Conservation (phyloP, 352 stramenopile species). For the Phytophthora crassamura region DNA sequence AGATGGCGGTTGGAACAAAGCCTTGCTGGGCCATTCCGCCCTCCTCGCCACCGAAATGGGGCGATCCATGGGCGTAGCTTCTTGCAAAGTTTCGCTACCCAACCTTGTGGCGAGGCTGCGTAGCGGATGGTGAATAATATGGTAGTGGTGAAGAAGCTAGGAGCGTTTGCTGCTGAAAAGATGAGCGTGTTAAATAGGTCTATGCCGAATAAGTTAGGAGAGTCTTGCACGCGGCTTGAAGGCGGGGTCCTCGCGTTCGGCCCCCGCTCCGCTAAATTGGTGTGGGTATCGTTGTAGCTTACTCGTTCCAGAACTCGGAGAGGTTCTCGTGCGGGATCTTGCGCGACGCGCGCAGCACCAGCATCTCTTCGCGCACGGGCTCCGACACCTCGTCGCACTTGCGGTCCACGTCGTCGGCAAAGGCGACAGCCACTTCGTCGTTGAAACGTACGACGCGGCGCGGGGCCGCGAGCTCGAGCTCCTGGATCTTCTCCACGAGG, state of each 20-base stretch:
- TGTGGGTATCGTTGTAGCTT: slow-evolving; percentile 17
- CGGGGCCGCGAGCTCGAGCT: slow-evolving; percentile 33
- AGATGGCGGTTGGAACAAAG: slow-evolving; percentile 20
- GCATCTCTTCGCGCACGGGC: slow-evolving; percentile 77
- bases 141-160: background rate
- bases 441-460: slow-evolving; percentile 61
- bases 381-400: slow-evolving; percentile 50
- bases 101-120: background rate
- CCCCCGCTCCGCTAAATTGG: slow-evolving; percentile 28
- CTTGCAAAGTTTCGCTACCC: slow-evolving; percentile 2
- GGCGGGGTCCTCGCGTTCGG: slow-evolving; percentile 23
- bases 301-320: slow-evolving; percentile 77
- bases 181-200: slow-evolving; percentile 42
- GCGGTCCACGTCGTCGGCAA: slow-evolving; percentile 75
- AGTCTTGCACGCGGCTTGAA: slow-evolving; percentile 19
- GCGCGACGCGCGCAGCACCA: slow-evolving; percentile 74
- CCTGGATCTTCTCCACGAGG: slow-evolving; percentile 43
- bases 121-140: background rate
- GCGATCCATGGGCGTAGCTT: slow-evolving; percentile 1
- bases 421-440: slow-evolving; percentile 56
- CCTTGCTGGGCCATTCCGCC: slow-evolving; percentile 29
- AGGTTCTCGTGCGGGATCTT: slow-evolving; percentile 77
- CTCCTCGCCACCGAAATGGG: slow-evolving; percentile 27
- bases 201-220: slow-evolving; percentile 48
- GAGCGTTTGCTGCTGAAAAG: background rate